Conservation (phyloP, 805 yeast genomes). For the Pichia cabralensis region DNA sequence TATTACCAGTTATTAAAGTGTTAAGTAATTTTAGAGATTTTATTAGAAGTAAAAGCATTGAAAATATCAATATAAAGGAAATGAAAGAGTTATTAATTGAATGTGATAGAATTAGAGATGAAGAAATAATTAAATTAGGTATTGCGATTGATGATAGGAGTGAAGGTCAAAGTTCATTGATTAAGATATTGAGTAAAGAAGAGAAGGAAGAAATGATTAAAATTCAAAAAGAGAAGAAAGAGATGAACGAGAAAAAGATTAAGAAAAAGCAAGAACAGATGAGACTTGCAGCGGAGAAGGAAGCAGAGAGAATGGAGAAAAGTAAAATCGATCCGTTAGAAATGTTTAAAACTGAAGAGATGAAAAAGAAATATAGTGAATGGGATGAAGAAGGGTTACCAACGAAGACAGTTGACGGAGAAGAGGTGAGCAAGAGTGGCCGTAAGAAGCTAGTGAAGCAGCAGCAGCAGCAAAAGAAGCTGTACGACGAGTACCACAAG, state of each 20-base stretch:
- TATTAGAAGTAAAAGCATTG: constrained; percentile 67
- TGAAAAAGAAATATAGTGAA: constrained; percentile 36
- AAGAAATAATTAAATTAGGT: constrained; percentile 63
- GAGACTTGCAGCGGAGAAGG: constrained; percentile 55
- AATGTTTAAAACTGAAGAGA: constrained; percentile 52
- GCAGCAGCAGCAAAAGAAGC: constrained; percentile 71
- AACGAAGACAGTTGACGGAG: constrained; percentile 63
- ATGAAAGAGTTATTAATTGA: constrained; percentile 42
- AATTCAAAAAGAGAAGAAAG: constrained; percentile 52
- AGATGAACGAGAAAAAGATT: constrained; percentile 27
- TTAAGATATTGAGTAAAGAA: constrained; percentile 63
- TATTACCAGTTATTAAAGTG: constrained; percentile 71
- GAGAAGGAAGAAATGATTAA: constrained; percentile 58
- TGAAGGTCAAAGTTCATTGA: constrained; percentile 65
- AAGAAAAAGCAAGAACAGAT: constrained; percentile 46
- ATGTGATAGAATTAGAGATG: constrained; percentile 65
- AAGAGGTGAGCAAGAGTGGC: constrained; percentile 76
- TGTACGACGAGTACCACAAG: constrained; percentile 55
- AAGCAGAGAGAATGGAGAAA: constrained; percentile 50
- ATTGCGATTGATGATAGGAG: constrained; percentile 84
- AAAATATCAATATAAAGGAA: constrained; percentile 35
- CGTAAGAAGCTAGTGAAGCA: constrained; percentile 73
- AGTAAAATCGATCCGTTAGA: constrained; percentile 62
- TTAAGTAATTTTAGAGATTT: constrained; percentile 74
- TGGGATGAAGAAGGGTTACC: constrained; percentile 90